These are phyloP conservation scores for Alternaria arbusti DNA, from an alignment of 2,329 filamentous ascomycete genomes.

Conservation along the genomic window DNA sequence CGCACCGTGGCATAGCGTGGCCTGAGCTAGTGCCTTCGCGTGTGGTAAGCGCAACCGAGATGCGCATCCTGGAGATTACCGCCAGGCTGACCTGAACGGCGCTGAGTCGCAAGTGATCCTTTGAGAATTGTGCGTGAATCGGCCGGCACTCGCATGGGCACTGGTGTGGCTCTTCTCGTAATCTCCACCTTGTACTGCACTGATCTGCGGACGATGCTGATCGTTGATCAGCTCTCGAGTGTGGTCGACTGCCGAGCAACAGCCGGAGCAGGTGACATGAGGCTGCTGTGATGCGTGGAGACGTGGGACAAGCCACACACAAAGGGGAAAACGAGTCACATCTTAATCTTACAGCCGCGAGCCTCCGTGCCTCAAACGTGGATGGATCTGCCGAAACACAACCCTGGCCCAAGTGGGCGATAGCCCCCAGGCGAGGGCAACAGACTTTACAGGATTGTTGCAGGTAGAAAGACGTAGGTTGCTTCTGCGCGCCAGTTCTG, in stretches of 20 bases:
- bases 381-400: slow-evolving; percentile 2
- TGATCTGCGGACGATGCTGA: slow-evolving; percentile 1
- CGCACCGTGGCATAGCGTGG: slow-evolving; percentile 6
- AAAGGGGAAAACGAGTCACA: slow-evolving; percentile 3
- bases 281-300: slow-evolving; percentile 4
- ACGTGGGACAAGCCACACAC: slow-evolving; percentile 4
- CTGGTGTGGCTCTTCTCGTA: not conserved
- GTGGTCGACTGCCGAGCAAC: slow-evolving; percentile 9
- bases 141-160: not conserved
- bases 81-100: slow-evolving; percentile 3
- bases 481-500: slow-evolving; percentile 1
- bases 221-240: not conserved
- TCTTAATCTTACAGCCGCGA: slow-evolving; percentile 5
- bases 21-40: slow-evolving; percentile 7
- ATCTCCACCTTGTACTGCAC: not conserved
- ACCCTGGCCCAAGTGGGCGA: not conserved
- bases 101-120: not conserved
- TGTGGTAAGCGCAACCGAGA: slow-evolving; percentile 17
- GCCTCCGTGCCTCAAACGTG: not conserved
- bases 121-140: not conserved
- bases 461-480: not conserved
- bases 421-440: not conserved
- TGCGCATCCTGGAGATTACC: slow-evolving; percentile 10
- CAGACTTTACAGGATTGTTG: not conserved
- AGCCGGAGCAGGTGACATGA: slow-evolving; percentile 11